Conservation (phyloP, 768 basidiomycete species). For the Tylopilus subfusipes region DNA sequence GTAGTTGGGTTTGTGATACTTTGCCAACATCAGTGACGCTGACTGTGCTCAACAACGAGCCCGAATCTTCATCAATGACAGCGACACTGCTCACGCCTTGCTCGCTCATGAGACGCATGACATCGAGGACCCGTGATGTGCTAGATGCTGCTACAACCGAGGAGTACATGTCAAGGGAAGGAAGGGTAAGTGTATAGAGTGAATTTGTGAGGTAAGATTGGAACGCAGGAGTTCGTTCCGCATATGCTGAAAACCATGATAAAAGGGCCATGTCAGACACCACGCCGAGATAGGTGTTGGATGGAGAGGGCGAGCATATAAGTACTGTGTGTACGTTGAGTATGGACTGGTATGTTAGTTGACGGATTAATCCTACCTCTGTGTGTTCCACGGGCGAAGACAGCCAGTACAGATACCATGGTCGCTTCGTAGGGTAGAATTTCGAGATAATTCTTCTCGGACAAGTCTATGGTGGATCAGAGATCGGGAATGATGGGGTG, state of each 20-base stretch:
- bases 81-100: constrained; percentile 82
- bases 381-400: constrained; percentile 72
- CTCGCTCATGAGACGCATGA: constrained; percentile 84
- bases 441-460: constrained; percentile 79
- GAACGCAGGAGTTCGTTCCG: constrained; percentile 40
- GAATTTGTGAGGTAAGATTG: constrained; percentile 45
- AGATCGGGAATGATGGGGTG: not conserved
- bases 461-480: constrained; percentile 53
- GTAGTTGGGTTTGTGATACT: constrained; percentile 35
- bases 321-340: constrained; percentile 41
- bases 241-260: constrained; percentile 61
- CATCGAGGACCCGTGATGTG: constrained; percentile 63
- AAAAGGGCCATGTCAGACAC: constrained; percentile 75
- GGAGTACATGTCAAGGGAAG: constrained; percentile 59
- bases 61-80: constrained; percentile 63
- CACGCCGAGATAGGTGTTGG: constrained; percentile 56
- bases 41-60: constrained; percentile 66
- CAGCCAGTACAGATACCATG: constrained; percentile 55
- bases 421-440: constrained; percentile 60
- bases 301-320: constrained; percentile 45
- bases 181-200: constrained; percentile 53
- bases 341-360: not conserved
- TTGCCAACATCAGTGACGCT: constrained; percentile 82
- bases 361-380: constrained; percentile 46
- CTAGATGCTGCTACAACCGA: constrained; percentile 64